These are phyloP conservation scores for Solanum sparsipilum DNA, from an alignment of 257 asterid genomes.

Conservation along the genomic window DNA sequence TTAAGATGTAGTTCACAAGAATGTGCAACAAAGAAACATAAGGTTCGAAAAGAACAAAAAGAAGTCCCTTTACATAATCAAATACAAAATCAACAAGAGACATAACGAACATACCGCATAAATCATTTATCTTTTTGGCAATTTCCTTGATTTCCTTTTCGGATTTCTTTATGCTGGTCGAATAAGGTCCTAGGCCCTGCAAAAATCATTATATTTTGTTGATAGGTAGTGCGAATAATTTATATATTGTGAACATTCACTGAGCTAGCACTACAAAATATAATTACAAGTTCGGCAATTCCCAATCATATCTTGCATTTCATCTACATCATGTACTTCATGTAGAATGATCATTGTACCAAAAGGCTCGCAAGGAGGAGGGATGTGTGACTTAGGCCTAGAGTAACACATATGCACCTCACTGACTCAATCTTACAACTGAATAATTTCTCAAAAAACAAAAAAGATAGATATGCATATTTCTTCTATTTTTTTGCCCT, in stretches of 20 bases:
- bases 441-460: background rate
- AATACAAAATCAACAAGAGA: background rate
- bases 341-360: background rate
- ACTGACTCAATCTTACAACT: background rate
- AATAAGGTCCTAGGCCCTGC: constrained; percentile 90
- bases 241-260: background rate
- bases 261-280: background rate
- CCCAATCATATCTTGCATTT: background rate
- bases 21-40: background rate
- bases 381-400: background rate
- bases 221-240: background rate
- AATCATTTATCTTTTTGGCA: constrained; percentile 83
- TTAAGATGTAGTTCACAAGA: background rate
- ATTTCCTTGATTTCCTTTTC: constrained; percentile 89
- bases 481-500: background rate
- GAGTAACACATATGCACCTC: background rate
- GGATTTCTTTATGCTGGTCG: constrained; percentile 61
- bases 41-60: background rate
- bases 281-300: background rate
- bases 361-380: background rate
- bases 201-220: background rate
- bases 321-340: background rate
- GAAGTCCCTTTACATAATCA: background rate
- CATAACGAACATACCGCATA: constrained; percentile 55
- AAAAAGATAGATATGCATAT: background rate